Base-by-base conservation (phyloP, 139 green algal species). In the Volvox africanus region DNA sequence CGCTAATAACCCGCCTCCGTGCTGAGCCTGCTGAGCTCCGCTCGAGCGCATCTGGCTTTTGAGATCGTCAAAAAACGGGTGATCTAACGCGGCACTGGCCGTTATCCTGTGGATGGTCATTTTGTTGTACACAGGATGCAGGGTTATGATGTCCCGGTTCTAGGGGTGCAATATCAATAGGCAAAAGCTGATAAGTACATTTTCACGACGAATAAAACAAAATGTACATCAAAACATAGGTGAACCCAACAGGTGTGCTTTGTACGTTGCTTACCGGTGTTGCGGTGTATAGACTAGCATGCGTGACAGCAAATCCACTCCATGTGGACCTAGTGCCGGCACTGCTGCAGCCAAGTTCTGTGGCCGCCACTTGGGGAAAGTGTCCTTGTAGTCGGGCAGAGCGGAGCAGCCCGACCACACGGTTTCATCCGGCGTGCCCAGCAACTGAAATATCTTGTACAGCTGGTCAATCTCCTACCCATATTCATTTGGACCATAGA, bases 371-470 rank as follows among this genome's bases (percentile, higher is more conserved):
- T 96, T 93, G 32, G 96, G 96, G 81, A 97, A 98, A 18, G 90
- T 96, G 44, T 96, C 96, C 92, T 98, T 98, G 91, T 94, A 99
- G 84, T 99, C 97, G 2, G 96, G 95, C 22, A 97, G 91, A 61
- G 80, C 32, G 22, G 80, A 78, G n/a, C 96, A 93, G 26, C 95
- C 95, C 55, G 94, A 92, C 95, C 95, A 97, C 55, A 92, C 94
- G 5, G 82, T 37, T 93, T 99, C 96, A 32, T 93, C 95, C n/a
- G 98, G 98, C 1, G 94, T 96, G 37, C 98, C 98, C 87, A 99
- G 92, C 33, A 98, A 80, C 65, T 96, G 85, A 89, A 98, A 98
- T 77, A 99, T 99, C 88, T 97, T 97, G 83, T 98, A 95, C 73
- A 99, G 82, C 95, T 99, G 97, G 61, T 98, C 96, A 44, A 96